Evolutionary conservation across 345 rosid species (phyloP).

Genomic region (Lenwebbia sp.): DNA sequence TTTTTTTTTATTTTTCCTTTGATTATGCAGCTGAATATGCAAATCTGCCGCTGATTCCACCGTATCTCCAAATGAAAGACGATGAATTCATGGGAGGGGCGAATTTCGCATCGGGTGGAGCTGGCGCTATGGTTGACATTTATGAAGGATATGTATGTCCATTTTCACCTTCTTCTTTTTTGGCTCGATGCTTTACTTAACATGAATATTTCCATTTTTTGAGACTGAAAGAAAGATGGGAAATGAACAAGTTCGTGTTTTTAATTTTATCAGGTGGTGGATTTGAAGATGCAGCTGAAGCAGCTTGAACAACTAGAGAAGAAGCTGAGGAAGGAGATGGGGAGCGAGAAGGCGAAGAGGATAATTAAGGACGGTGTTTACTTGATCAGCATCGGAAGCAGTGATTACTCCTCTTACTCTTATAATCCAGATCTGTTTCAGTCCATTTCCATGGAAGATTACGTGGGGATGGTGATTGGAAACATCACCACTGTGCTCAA

Average conservation of each 20-base stretch:
- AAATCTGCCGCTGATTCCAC: conserved; percentile 4
- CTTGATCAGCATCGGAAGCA: conserved; percentile 6
- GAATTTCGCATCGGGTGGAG: conserved; percentile 16
- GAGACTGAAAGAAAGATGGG: neutral
- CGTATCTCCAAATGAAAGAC: conserved; percentile 5
- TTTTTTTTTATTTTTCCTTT: neutral
- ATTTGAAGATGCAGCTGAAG: conserved; percentile 5
- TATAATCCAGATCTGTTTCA: neutral
- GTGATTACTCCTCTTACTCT: conserved; percentile 7
- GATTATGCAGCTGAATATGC: conserved; percentile 9
- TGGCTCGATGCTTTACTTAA: neutral
- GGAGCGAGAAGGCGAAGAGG: neutral
- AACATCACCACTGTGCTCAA: conserved; percentile 10
- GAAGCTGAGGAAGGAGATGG: neutral
- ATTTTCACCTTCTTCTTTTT: neutral
- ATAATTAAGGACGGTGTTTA: conserved; percentile 3
- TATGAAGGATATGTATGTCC: neutral
- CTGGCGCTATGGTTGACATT: conserved; percentile 11
- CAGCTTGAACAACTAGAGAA: conserved; percentile 2
- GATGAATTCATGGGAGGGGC: neutral
- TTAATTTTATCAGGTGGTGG: conserved; percentile 1
- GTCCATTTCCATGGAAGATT: neutral
- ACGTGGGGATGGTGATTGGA: conserved; percentile 11
- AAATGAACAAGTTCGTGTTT: neutral
- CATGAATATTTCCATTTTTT: neutral